phyloP scores from a whole-genome alignment of 805 yeast species.

The Danielozyma ontarioensis region DNA sequence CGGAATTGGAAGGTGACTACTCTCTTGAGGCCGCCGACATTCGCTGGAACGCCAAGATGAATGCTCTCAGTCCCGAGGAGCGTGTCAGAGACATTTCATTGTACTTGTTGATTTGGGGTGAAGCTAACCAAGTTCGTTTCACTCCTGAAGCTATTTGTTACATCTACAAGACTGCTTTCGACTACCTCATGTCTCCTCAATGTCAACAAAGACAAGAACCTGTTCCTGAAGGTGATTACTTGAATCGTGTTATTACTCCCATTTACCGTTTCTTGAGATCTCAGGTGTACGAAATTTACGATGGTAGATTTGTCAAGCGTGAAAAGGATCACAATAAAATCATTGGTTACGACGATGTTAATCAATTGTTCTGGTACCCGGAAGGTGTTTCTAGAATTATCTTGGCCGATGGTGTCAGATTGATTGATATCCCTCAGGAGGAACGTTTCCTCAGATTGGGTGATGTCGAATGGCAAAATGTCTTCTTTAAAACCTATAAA shows the following conservation, averaged over 20 bases:
- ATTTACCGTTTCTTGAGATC: constrained; percentile 73
- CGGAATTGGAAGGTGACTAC: constrained; percentile 75
- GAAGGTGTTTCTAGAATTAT: constrained; percentile 94
- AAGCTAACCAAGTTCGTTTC: constrained; percentile 91
- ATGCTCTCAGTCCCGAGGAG: constrained; percentile 64
- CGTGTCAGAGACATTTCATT: constrained; percentile 75
- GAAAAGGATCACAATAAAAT: constrained; percentile 78
- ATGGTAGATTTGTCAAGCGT: constrained; percentile 79
- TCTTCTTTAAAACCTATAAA: constrained; percentile 91
- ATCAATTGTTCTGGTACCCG: constrained; percentile 98
- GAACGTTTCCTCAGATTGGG: constrained; percentile 89
- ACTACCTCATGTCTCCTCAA: constrained; percentile 81
- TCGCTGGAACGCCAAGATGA: constrained; percentile 83
- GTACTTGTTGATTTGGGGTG: constrained; percentile 81
- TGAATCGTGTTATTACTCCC: constrained; percentile 91
- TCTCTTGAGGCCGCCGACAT: constrained; percentile 80
- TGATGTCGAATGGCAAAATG: constrained; percentile 87
- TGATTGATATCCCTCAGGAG: constrained; percentile 82
- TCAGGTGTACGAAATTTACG: constrained; percentile 75
- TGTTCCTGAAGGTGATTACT: constrained; percentile 84
- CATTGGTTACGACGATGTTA: constrained; percentile 95
- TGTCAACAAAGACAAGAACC: constrained; percentile 85
- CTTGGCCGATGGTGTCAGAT: constrained; percentile 86
- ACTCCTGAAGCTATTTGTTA: constrained; percentile 84
- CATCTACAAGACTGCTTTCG: constrained; percentile 91